Conservation (phyloP, 208 protist genomes). For the Acanthamoeba comandoni region DNA sequence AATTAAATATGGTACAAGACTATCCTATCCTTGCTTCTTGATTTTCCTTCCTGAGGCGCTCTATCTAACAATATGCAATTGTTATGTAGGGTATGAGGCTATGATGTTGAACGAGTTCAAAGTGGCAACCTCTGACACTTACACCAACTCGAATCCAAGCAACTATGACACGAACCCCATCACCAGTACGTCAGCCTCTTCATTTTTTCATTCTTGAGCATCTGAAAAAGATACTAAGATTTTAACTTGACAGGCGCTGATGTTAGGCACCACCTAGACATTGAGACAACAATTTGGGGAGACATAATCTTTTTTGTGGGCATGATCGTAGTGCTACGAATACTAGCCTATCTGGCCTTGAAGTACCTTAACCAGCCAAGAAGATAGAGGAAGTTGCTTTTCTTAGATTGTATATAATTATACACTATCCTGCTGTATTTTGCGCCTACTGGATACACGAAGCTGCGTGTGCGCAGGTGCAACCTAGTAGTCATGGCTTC, state of each 20-base stretch:
- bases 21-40: too few relatives aligned
- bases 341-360: conserved; percentile 38
- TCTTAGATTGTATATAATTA: too few relatives aligned
- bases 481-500: too few relatives aligned
- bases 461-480: too few relatives aligned
- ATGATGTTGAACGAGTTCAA: conserved; percentile 65
- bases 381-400: too few relatives aligned
- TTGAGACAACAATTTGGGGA: conserved; percentile 62
- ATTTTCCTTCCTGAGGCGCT: too few relatives aligned
- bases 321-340: neutral
- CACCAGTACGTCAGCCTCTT: conserved; percentile 12
- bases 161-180: conserved; percentile 16
- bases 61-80: too few relatives aligned
- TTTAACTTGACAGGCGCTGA: neutral
- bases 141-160: conserved; percentile 10
- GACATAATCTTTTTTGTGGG: conserved; percentile 70
- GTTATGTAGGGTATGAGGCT: conserved; percentile 3
- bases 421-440: too few relatives aligned
- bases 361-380: conserved; percentile 65
- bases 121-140: conserved; percentile 18
- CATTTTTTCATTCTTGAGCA: neutral
- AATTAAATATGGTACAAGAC: conserved; percentile 66
- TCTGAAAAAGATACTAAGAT: neutral
- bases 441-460: too few relatives aligned
- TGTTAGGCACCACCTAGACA: conserved; percentile 14